Evolutionary conservation across 2,329 filamentous ascomycete genomes (phyloP).

Genomic region (Talaromyces sp.): DNA sequence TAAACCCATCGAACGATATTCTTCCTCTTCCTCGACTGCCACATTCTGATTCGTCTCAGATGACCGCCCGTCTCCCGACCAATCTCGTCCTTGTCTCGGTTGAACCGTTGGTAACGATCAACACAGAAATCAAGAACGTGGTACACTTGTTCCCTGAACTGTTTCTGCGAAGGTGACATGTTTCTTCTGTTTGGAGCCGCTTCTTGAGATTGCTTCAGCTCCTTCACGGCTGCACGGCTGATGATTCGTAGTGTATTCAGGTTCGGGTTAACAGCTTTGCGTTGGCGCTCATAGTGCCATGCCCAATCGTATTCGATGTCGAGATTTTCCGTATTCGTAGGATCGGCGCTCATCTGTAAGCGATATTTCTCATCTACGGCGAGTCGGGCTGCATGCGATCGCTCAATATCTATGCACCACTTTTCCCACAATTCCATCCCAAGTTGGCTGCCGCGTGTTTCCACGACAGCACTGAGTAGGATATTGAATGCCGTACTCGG

Average conservation of each 20-base stretch:
- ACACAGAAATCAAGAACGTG: slow-evolving; percentile 37
- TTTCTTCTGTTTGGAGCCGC: slow-evolving; percentile 9
- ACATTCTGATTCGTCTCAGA: slow-evolving; percentile 18
- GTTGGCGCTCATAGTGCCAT: slow-evolving; percentile 28
- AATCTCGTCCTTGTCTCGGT: slow-evolving; percentile 32
- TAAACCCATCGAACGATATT: slow-evolving; percentile 15
- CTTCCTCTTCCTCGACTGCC: slow-evolving; percentile 13
- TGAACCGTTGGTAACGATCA: slow-evolving; percentile 30
- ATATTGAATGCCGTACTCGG: slow-evolving; percentile 50
- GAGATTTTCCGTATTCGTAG: slow-evolving; percentile 20
- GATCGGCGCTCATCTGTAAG: slow-evolving; percentile 15
- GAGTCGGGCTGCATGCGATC: slow-evolving; percentile 28
- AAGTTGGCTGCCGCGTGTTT: slow-evolving; percentile 47
- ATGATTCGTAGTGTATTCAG: slow-evolving; percentile 40
- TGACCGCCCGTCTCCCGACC: slow-evolving; percentile 37
- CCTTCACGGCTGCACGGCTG: slow-evolving; percentile 33
- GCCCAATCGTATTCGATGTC: slow-evolving; percentile 29
- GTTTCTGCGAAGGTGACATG: neutral
- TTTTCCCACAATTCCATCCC: slow-evolving; percentile 51
- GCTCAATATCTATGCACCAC: slow-evolving; percentile 45
- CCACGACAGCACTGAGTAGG: slow-evolving; percentile 56
- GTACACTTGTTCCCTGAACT: slow-evolving; percentile 3
- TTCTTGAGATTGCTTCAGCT: slow-evolving; percentile 25
- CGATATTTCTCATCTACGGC: slow-evolving; percentile 14
- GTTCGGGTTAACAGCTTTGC: slow-evolving; percentile 35